Evolutionary conservation across 2,329 filamentous ascomycete genomes (phyloP), one percentile per base, ranked within the genome.

Genomic region (Lasiodiplodia theobromae): DNA sequence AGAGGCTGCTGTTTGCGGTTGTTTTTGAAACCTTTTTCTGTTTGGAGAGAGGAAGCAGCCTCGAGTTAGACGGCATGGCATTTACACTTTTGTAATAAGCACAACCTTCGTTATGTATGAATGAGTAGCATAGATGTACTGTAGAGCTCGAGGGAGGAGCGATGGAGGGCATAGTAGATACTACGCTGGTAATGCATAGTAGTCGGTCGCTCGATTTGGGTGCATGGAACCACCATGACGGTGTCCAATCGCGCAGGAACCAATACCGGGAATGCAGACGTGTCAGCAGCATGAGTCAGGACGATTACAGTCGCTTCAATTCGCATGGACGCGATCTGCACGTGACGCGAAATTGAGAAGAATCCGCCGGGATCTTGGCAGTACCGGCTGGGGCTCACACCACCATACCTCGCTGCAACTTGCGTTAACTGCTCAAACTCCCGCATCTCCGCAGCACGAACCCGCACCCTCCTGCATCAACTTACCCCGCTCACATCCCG

Each of bases 391-490:
- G 44, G 44, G 23, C 51, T 66, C 65, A 67, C 53, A 67, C 65
- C 65, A 67, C 54, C 53, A 54, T 67, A 67, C 40, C 54, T 67
- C 65, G 60, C 60, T 64, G 60, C 60, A 23, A 60, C 53, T 40
- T 58, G 65, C 53, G 28, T 58, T 67, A 52, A 57, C 65, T 52
- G 65, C 65, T 67, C 65, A 67, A 60, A 67, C 28, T 34, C 54
- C 38, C 65, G 65, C 65, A 67, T 67, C 60, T 73, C 72, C 72
- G 71, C 71, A 73, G 74, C 73, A 73, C 72, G 70, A 71, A 73
- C 71, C 71, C 70, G 71, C 71, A 56, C 68, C 51, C 69, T 67
- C 53, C 54, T 52, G 65, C 67, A 70, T 56, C 49, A 44, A 25
- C 38, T 64, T 69, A 34, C 58, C 68, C 51, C 58, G 52, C 69